Evolutionary conservation across 192 early-diverging fungal species (phyloP), one percentile per base, ranked within the genome.

Genomic region (Phlyctochytrium planicorne): DNA sequence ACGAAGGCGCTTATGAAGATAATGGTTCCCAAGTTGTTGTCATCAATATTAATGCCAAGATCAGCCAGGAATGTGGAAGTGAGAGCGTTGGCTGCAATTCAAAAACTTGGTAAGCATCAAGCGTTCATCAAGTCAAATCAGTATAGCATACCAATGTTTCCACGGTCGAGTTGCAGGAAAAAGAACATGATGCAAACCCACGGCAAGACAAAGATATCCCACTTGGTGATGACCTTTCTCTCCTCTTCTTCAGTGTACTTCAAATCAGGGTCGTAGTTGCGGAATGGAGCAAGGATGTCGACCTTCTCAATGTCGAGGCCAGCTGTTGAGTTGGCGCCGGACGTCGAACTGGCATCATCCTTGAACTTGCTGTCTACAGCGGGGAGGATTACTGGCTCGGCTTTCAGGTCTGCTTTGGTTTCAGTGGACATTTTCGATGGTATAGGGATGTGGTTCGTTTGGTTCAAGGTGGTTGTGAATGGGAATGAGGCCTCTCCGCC

Each of bases 101-200:
- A n/a, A n/a, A n/a, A n/a, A n/a, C n/a, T n/a, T n/a, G n/a, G n/a
- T n/a, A n/a, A n/a, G n/a, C n/a, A n/a, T n/a, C n/a, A n/a, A n/a
- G n/a, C n/a, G n/a, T n/a, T n/a, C n/a, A n/a, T n/a, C n/a, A n/a
- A n/a, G n/a, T n/a, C n/a, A n/a, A n/a, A n/a, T n/a, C n/a, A n/a
- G n/a, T n/a, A n/a, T n/a, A 47, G 20, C 40, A 14, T 47, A 66
- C 76, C 34, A 59, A 79, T 80, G 63, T 73, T 75, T 24, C 81
- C 81, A 32, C 82, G 75, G 34, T 75, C 78, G 67, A 87, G 62
- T 30, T 81, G 69, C 12, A 84, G 62, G 37, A 83, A 74, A 68
- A 85, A 87, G 40, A 76, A 76, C 85, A 87, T 87, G 4, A 86
- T 60, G 4, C 72, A 65, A 29, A 68, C 75, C 57, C 76, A 75